Evolutionary conservation across 1,284 basidiomycete genomes (phyloP).

Genomic region (Heterobasidion irregulare): DNA sequence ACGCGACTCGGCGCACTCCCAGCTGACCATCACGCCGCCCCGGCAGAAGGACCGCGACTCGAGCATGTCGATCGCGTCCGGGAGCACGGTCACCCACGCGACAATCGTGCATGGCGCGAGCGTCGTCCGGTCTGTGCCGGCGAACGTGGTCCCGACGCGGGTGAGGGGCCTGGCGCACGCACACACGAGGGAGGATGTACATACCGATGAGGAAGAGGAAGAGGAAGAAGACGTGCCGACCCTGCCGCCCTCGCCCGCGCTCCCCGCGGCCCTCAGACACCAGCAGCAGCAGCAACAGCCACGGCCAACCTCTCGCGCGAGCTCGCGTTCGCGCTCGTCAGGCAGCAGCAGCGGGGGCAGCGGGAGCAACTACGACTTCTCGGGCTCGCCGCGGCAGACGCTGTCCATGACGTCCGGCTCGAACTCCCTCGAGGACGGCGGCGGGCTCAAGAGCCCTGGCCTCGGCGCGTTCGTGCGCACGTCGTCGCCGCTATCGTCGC

Average conservation of each 20-base stretch:
- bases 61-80: conserved; percentile 8
- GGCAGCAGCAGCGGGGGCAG: neutral
- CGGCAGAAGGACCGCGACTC: conserved; percentile 8
- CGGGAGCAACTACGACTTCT: conserved; percentile 1
- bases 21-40: neutral
- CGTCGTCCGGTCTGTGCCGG: conserved; percentile 34
- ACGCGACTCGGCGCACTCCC: conserved; percentile 1
- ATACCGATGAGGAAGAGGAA: conserved; percentile 3
- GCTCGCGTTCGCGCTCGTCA: conserved; percentile 3
- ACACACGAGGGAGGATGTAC: conserved; percentile 1
- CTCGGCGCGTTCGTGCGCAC: conserved; percentile 1
- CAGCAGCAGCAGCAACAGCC: no score
- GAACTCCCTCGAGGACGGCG: conserved; percentile 9
- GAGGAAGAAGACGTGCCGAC: conserved; percentile 1
- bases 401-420: conserved; percentile 9
- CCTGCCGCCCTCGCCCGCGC: neutral
- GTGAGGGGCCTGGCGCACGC: neutral
- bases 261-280: neutral
- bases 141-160: conserved; percentile 28
- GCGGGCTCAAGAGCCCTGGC: conserved; percentile 9
- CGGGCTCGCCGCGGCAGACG: conserved; percentile 7
- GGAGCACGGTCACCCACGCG: conserved; percentile 17
- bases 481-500: conserved; percentile 7
- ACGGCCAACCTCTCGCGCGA: neutral
- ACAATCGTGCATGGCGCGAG: conserved; percentile 30